These are phyloP conservation scores for Arthrobotrys sphaeroides DNA, from an alignment of 2,329 filamentous ascomycete genomes.

Conservation along the genomic window DNA sequence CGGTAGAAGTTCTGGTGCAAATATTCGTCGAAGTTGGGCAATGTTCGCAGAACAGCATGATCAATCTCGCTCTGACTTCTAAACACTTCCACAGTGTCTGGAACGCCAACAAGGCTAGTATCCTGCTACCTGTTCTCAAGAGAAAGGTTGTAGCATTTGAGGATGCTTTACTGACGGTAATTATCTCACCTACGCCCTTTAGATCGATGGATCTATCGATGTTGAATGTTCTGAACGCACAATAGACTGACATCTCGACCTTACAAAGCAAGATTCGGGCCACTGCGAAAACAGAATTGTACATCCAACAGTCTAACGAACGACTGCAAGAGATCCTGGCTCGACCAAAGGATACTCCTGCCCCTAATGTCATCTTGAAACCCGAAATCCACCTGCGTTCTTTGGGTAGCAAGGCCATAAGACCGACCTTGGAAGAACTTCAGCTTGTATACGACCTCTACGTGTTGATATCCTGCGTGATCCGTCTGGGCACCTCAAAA, in stretches of 20 bases:
- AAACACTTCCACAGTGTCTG: background rate
- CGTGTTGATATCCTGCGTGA: background rate
- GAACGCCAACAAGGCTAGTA: background rate
- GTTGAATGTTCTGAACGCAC: too few species aligned
- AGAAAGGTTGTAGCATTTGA: background rate
- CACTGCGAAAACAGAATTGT: background rate
- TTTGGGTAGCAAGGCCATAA: background rate
- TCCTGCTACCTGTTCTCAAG: background rate
- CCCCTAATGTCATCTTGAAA: background rate
- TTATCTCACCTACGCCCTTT: background rate
- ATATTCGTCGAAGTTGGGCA: background rate
- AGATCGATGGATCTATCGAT: too few species aligned
- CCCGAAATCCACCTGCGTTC: background rate
- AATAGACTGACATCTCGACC: too few species aligned
- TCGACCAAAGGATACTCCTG: background rate
- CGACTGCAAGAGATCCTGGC: background rate
- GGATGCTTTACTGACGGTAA: slow-evolving; percentile 13
- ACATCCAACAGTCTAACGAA: background rate
- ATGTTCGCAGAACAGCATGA: background rate
- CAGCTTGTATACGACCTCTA: background rate
- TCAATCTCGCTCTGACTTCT: background rate
- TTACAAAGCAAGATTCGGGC: too few species aligned
- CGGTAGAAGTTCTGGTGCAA: background rate
- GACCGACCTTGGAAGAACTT: background rate
- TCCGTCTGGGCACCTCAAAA: background rate